Evolutionary conservation across 768 basidiomycete genomes (phyloP).

Genomic region (Macrolepiota albuminosa): DNA sequence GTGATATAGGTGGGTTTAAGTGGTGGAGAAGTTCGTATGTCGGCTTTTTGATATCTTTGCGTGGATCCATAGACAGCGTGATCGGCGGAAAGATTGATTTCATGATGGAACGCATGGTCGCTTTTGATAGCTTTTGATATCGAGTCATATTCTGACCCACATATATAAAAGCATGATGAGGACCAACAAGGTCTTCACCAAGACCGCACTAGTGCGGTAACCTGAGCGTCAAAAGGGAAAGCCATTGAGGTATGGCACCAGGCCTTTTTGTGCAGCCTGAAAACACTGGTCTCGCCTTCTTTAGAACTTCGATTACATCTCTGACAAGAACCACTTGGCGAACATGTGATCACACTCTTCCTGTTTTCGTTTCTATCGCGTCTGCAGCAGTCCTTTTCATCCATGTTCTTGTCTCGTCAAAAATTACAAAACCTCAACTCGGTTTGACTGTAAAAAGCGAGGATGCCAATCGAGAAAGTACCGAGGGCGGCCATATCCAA

Average conservation of each 20-base stretch:
- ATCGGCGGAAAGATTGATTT: too few relatives aligned
- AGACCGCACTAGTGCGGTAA: too few relatives aligned
- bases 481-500: conserved; percentile 2
- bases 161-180: too few relatives aligned
- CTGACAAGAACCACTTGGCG: conserved; percentile 4
- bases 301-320: not conserved
- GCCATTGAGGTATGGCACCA: conserved; percentile 3
- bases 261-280: conserved; percentile 3
- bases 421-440: conserved; percentile 4
- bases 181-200: too few relatives aligned
- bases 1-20: too few relatives aligned
- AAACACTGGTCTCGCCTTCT: not conserved
- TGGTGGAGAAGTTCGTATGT: too few relatives aligned
- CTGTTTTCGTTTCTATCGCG: conserved; percentile 9
- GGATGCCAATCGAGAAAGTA: not conserved
- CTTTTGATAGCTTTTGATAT: too few relatives aligned
- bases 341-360: conserved; percentile 5
- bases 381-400: conserved; percentile 6
- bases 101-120: too few relatives aligned
- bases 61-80: too few relatives aligned
- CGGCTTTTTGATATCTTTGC: too few relatives aligned
- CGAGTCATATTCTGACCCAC: too few relatives aligned
- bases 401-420: conserved; percentile 3
- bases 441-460: not conserved
- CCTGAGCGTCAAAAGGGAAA: not conserved